These are phyloP conservation scores for Gigaspora rosea DNA, from an alignment of 192 early-diverging fungal genomes.

Conservation along the genomic window DNA sequence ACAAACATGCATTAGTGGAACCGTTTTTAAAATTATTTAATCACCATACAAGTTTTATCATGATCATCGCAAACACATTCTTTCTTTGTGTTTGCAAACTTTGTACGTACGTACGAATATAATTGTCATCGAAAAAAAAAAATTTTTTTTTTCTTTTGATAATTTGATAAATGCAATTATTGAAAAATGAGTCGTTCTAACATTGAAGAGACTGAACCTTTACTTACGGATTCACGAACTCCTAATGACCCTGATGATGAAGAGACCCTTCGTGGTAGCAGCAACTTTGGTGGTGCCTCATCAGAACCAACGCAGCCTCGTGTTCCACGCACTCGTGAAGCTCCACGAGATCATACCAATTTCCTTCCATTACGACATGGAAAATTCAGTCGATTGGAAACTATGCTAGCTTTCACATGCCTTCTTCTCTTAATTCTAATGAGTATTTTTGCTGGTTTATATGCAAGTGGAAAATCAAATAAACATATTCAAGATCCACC, in stretches of 20 bases:
- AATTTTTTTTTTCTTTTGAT: no score
- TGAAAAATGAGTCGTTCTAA: constrained; percentile 4
- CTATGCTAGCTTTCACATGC: background rate
- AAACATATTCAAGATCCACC: background rate
- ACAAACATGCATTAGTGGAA: no score
- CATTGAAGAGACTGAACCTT: background rate
- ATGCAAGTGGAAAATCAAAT: constrained; percentile 18
- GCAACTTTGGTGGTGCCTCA: no score
- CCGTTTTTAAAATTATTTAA: no score
- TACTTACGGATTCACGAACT: background rate
- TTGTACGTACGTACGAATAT: no score
- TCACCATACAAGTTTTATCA: no score
- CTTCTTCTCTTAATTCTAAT: constrained; percentile 14
- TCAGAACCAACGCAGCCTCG: background rate
- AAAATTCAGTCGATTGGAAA: constrained; percentile 18
- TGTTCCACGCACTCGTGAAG: background rate
- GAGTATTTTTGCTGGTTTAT: constrained; percentile 31
- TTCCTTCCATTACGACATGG: background rate
- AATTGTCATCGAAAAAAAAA: no score
- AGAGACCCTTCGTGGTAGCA: background rate
- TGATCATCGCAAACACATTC: no score
- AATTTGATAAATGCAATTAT: no score
- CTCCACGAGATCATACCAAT: constrained; percentile 1
- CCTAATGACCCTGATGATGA: constrained; percentile 15
- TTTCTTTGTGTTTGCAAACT: no score